These are phyloP conservation scores for Acanthamoeba lenticulata DNA, from an alignment of 208 protist species.

Conservation along the genomic window DNA sequence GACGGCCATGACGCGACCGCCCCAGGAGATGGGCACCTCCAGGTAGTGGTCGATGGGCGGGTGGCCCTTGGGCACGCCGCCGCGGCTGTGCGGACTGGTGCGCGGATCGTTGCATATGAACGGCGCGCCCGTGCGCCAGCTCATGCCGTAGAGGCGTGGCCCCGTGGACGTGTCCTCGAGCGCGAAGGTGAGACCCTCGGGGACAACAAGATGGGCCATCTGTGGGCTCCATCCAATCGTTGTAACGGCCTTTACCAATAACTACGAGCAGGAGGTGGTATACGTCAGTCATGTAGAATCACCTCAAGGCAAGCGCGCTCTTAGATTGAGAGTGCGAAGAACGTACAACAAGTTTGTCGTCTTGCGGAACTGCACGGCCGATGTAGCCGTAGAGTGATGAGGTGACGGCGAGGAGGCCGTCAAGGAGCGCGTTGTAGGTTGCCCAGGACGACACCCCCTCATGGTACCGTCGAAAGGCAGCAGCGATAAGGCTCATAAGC, in stretches of 20 bases:
- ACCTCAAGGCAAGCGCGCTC: no score
- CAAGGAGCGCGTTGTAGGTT: neutral
- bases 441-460: slow-evolving; percentile 12
- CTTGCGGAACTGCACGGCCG: neutral
- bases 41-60: neutral
- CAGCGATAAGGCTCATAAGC: neutral
- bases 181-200: neutral
- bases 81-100: neutral
- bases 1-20: neutral
- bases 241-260: neutral
- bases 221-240: neutral
- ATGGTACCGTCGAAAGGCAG: neutral
- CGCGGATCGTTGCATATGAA: slow-evolving; percentile 24
- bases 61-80: neutral
- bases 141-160: neutral
- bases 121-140: neutral
- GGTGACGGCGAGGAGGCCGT: neutral
- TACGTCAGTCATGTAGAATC: no score
- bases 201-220: neutral
- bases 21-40: slow-evolving; percentile 16
- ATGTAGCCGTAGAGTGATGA: neutral
- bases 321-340: no score
- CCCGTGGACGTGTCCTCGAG: neutral
- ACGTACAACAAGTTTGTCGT: neutral
- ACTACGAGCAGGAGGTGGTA: no score